These are phyloP conservation scores for Aspergillus chevalieri DNA, from an alignment of 2,329 filamentous ascomycete species.

Conservation along the genomic window DNA sequence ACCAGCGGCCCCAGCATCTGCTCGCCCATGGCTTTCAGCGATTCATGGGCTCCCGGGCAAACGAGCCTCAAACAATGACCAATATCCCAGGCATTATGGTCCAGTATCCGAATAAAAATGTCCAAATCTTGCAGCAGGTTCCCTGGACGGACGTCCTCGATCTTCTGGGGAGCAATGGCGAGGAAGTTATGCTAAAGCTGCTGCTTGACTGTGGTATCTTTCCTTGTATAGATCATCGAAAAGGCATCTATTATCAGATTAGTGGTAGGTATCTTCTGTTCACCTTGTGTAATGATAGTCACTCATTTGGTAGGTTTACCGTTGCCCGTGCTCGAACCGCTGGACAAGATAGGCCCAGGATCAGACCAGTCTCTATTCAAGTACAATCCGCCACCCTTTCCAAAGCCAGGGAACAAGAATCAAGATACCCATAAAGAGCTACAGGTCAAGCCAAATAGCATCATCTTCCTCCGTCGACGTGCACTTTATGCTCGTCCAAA, in stretches of 20 bases:
- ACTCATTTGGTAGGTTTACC: conserved; percentile 21
- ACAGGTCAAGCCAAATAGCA: conserved; percentile 45
- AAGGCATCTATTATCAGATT: conserved; percentile 68
- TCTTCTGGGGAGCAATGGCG: conserved; percentile 68
- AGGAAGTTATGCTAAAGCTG: conserved; percentile 70
- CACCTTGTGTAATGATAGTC: neutral
- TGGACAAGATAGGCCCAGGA: conserved; percentile 5
- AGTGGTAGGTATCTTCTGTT: conserved; percentile 53
- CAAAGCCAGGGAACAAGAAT: neutral
- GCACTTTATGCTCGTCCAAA: conserved; percentile 79
- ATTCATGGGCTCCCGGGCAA: conserved; percentile 25
- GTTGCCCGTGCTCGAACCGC: conserved; percentile 24
- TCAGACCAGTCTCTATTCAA: neutral
- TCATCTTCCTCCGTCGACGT: conserved; percentile 70
- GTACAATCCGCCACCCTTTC: neutral
- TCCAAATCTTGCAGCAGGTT: conserved; percentile 58
- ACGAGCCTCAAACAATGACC: conserved; percentile 27
- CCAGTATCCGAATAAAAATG: conserved; percentile 63
- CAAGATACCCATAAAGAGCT: neutral
- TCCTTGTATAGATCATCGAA: conserved; percentile 51
- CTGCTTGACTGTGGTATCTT: conserved; percentile 76
- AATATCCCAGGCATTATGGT: conserved; percentile 61
- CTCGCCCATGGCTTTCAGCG: conserved; percentile 77
- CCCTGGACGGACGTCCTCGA: conserved; percentile 72
- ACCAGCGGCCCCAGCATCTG: conserved; percentile 61